Conservation (phyloP, 805 yeast species). For the Lipomyces kockii region DNA sequence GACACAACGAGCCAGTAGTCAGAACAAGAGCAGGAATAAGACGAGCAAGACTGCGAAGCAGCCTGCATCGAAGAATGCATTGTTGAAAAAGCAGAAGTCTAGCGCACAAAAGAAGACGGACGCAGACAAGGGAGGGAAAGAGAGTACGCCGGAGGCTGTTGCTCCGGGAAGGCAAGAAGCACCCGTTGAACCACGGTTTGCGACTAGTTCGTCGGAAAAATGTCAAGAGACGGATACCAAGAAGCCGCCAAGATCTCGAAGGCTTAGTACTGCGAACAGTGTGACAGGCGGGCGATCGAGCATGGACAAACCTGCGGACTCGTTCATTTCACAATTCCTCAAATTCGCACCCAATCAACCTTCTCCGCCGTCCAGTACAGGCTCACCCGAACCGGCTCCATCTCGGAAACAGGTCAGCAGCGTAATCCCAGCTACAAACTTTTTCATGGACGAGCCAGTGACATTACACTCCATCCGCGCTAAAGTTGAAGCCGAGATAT, state of each 20-base stretch:
- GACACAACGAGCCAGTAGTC: background rate
- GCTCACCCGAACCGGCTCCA: background rate
- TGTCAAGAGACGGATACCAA: background rate
- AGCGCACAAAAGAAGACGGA: background rate
- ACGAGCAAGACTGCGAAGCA: background rate
- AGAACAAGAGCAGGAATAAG: slow-evolving; percentile 1
- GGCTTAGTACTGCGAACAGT: no score
- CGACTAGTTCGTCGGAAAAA: background rate
- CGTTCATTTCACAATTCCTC: background rate
- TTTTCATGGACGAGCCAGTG: slow-evolving; percentile 15
- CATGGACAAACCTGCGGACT: background rate
- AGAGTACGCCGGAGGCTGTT: background rate
- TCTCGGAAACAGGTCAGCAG: background rate
- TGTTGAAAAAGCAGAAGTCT: background rate
- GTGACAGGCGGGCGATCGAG: no score
- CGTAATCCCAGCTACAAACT: slow-evolving; percentile 2
- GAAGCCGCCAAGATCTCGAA: background rate
- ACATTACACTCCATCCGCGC: slow-evolving; percentile 16
- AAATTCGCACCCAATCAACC: background rate
- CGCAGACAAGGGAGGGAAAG: background rate
- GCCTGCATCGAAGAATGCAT: background rate
- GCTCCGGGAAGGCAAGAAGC: background rate
- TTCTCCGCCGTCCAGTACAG: background rate
- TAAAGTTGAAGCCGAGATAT: slow-evolving; percentile 13
- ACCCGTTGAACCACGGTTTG: background rate